Percentiles rank a stretch among this genome's conserved stretches.
Evolutionary conservation across 306 rosid genomes (phyloP).

Genomic region (Astragalus membranaceus): DNA sequence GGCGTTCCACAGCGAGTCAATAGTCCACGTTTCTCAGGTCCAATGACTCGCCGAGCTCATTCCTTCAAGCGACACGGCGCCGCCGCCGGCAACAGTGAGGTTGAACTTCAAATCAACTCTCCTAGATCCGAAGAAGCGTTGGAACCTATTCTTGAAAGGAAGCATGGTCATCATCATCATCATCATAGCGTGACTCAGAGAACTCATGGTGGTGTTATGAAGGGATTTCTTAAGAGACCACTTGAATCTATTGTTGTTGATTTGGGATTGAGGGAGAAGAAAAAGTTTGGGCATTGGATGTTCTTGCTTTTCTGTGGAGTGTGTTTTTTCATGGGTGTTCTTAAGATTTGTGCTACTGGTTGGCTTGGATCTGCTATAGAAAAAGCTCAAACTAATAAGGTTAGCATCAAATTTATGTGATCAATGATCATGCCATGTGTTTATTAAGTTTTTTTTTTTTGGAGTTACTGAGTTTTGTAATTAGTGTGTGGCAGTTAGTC

Average conservation of each 20-base stretch:
- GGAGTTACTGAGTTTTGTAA: background rate
- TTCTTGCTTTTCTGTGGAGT: constrained; percentile 72
- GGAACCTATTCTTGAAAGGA: constrained; percentile 47
- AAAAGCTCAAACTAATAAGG: constrained; percentile 51
- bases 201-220: constrained; percentile 37
- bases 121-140: constrained; percentile 54
- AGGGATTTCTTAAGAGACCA: constrained; percentile 42
- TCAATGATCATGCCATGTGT: background rate
- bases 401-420: constrained; percentile 3
- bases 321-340: constrained; percentile 75
- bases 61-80: constrained; percentile 71
- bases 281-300: constrained; percentile 86
- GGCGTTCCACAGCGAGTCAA: constrained; percentile 84
- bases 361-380: constrained; percentile 97
- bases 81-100: constrained; percentile 33
- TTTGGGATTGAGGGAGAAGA: constrained; percentile 65
- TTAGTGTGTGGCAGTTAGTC: background rate
- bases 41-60: constrained; percentile 94
- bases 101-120: constrained; percentile 60
- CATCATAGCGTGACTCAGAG: constrained; percentile 54
- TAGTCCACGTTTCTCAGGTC: constrained; percentile 88
- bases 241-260: constrained; percentile 56
- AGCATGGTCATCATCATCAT: constrained; percentile 26
- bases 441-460: background rate
- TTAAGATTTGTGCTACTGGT: constrained; percentile 89